phyloP scores from a whole-genome alignment of 2,329 filamentous ascomycete genomes.

The Penicillium sp. region DNA sequence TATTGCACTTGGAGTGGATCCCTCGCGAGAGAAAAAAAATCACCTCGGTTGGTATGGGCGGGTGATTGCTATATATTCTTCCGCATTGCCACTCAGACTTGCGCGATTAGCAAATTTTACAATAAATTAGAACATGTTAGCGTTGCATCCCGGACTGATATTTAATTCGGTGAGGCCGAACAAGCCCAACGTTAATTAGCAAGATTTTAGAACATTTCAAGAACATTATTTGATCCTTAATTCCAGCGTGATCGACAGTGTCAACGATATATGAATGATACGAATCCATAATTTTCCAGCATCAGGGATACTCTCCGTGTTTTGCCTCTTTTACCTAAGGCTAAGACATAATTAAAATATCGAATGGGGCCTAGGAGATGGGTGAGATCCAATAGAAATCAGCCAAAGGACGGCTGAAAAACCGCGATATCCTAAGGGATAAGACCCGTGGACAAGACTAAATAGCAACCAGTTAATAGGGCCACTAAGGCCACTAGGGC shows the following conservation, averaged over 20 bases:
- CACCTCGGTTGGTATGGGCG: not conserved
- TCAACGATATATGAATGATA: not conserved
- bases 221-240: not conserved
- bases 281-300: not conserved
- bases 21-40: not conserved
- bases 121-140: not conserved
- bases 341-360: not conserved
- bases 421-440: slow-evolving; percentile 10
- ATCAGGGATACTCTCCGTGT: too few species aligned
- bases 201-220: not conserved
- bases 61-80: not conserved
- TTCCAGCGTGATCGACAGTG: not conserved
- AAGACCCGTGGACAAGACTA: slow-evolving; percentile 11
- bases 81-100: slow-evolving; percentile 4
- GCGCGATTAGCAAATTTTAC: slow-evolving; percentile 5
- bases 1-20: slow-evolving; percentile 7
- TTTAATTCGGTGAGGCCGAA: not conserved
- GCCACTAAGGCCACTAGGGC: slow-evolving; percentile 14
- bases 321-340: not conserved
- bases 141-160: not conserved
- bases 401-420: not conserved
- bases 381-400: not conserved
- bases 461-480: not conserved
- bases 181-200: not conserved
- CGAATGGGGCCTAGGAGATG: not conserved